These are phyloP conservation scores for Candida xiaguanensis DNA, from an alignment of 805 yeast genomes.

Conservation along the genomic window DNA sequence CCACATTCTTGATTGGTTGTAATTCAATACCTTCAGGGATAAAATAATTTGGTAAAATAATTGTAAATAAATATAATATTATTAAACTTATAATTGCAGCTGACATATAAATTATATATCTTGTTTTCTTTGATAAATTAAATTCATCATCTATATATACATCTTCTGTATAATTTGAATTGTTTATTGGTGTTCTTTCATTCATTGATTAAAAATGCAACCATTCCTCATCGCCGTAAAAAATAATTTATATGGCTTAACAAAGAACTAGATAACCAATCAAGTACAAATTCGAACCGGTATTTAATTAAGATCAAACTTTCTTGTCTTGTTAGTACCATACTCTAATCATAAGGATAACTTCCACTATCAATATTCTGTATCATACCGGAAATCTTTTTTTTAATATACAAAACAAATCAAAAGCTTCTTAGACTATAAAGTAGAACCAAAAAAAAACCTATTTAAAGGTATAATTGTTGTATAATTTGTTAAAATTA, in stretches of 20 bases:
- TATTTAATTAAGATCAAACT: too few relatives aligned
- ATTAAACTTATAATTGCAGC: conserved; percentile 13
- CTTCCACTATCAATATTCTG: too few relatives aligned
- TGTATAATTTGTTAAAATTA: too few relatives aligned
- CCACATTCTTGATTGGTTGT: conserved; percentile 21
- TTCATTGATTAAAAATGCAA: conserved; percentile 10
- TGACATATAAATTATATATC: conserved; percentile 13
- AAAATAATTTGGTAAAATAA: conserved; percentile 30
- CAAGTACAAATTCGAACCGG: too few relatives aligned
- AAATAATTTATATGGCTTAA: not conserved
- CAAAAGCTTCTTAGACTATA: too few relatives aligned
- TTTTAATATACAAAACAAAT: too few relatives aligned
- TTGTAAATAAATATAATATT: conserved; percentile 26
- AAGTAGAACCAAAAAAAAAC: too few relatives aligned
- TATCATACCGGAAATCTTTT: too few relatives aligned
- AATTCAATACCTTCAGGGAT: conserved; percentile 31
- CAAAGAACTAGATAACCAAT: too few relatives aligned
- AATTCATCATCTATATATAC: conserved; percentile 10
- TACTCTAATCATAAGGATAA: too few relatives aligned
- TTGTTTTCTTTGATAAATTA: conserved; percentile 12
- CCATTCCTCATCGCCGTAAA: not conserved
- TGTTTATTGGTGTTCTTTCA: conserved; percentile 14
- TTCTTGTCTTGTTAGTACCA: too few relatives aligned
- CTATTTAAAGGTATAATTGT: too few relatives aligned
- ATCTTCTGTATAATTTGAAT: not conserved